phyloP scores from a whole-genome alignment of 2,329 filamentous ascomycete genomes.

The Fusarium nygamai region DNA sequence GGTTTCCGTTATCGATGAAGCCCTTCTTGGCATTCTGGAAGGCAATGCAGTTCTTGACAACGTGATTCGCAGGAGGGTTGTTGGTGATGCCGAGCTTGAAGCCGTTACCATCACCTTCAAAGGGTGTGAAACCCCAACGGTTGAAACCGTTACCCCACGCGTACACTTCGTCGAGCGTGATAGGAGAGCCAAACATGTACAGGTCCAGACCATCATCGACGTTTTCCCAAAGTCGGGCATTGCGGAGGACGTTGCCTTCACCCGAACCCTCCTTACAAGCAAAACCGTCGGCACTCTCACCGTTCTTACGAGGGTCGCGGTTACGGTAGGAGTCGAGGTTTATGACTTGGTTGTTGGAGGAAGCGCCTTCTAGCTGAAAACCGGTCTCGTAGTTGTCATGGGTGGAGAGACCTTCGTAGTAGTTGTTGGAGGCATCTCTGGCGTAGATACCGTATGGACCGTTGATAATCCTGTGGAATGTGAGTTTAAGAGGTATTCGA shows the following conservation, averaged over 20 bases:
- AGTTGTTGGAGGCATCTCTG: conserved; percentile 50
- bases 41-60: conserved; percentile 56
- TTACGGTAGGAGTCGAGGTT: conserved; percentile 57
- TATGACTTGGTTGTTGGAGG: conserved; percentile 52
- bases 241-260: conserved; percentile 56
- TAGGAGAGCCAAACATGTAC: conserved; percentile 51
- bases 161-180: conserved; percentile 56
- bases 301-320: conserved; percentile 60
- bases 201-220: conserved; percentile 57
- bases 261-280: conserved; percentile 59
- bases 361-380: conserved; percentile 49
- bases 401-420: conserved; percentile 49
- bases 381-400: conserved; percentile 53
- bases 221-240: conserved; percentile 60
- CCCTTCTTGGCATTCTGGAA: conserved; percentile 56
- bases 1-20: conserved; percentile 58
- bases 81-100: conserved; percentile 57
- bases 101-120: conserved; percentile 58
- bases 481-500: background rate
- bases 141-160: conserved; percentile 60
- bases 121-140: conserved; percentile 54
- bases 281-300: conserved; percentile 61
- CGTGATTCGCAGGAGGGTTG: conserved; percentile 53
- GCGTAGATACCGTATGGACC: conserved; percentile 52
- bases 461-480: conserved; percentile 43